These are phyloP conservation scores for Imleria badia DNA, from an alignment of 768 basidiomycete species.

Conservation along the genomic window DNA sequence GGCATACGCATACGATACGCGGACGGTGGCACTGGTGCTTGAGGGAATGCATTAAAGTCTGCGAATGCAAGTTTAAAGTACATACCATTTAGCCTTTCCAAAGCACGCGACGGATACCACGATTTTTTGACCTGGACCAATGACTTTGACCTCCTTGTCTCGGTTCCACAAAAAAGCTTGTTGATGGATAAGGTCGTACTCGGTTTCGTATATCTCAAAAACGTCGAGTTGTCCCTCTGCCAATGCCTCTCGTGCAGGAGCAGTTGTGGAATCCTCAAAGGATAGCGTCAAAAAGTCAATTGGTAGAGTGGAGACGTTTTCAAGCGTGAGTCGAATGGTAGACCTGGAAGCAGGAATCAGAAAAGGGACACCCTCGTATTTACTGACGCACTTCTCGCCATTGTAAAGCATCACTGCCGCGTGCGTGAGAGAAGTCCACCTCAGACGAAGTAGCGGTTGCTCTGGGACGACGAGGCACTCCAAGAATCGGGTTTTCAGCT, in stretches of 20 bases:
- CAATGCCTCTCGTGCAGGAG: conserved; percentile 71
- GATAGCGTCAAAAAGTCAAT: conserved; percentile 84
- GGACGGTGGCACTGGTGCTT: conserved; percentile 77
- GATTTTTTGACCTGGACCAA: conserved; percentile 69
- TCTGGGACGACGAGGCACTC: conserved; percentile 84
- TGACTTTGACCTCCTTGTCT: conserved; percentile 42
- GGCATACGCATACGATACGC: conserved; percentile 79
- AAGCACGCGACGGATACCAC: conserved; percentile 71
- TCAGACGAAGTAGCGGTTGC: conserved; percentile 84
- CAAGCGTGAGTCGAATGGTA: conserved; percentile 79
- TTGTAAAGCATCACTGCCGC: conserved; percentile 95
- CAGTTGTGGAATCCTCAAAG: conserved; percentile 89
- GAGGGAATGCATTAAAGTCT: conserved; percentile 1
- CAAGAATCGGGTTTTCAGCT: conserved; percentile 50
- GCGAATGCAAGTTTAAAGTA: conserved; percentile 12
- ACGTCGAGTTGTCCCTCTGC: conserved; percentile 79
- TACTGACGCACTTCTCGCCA: conserved; percentile 74
- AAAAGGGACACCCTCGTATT: background rate
- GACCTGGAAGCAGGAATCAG: conserved; percentile 50
- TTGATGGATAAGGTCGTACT: conserved; percentile 71
- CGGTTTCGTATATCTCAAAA: conserved; percentile 88
- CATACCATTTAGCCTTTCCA: conserved; percentile 92
- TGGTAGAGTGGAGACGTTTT: conserved; percentile 82
- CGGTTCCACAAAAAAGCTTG: conserved; percentile 79
- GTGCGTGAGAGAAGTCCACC: conserved; percentile 86